Percentiles rank a stretch among this genome's conserved stretches.
These are phyloP conservation scores for Nymphaea thermarum DNA, from an alignment of 164 flowering plant species.

Conservation along the genomic window DNA sequence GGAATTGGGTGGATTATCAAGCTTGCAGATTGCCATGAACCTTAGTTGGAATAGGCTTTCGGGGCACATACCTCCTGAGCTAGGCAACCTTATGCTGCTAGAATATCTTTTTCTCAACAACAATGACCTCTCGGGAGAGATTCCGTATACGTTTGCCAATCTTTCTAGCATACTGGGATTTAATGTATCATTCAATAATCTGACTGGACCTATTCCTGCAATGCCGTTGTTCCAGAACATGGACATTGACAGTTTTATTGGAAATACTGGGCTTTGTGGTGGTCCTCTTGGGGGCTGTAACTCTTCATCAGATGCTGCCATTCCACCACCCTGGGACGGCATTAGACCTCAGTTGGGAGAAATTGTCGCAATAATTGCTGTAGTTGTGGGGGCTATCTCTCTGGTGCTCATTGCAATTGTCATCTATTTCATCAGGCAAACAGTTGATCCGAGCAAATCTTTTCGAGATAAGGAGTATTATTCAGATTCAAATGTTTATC, in stretches of 20 bases:
- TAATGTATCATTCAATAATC: slow-evolving; percentile 76
- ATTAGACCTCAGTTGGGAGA: slow-evolving; percentile 31
- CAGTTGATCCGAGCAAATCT: slow-evolving; percentile 30
- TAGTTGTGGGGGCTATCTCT: slow-evolving; percentile 64
- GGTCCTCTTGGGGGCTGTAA: slow-evolving; percentile 42
- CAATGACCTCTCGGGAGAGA: slow-evolving; percentile 71
- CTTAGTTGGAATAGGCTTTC: slow-evolving; percentile 72
- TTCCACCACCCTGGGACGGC: slow-evolving; percentile 13
- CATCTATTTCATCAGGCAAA: slow-evolving; percentile 46
- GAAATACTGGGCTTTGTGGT: slow-evolving; percentile 86
- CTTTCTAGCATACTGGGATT: slow-evolving; percentile 70
- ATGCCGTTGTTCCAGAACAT: slow-evolving; percentile 50
- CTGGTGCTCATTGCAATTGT: slow-evolving; percentile 57
- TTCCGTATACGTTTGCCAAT: slow-evolving; percentile 55
- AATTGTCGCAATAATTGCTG: slow-evolving; percentile 47
- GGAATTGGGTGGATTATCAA: slow-evolving; percentile 57
- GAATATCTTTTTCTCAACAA: slow-evolving; percentile 63
- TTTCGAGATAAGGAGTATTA: slow-evolving; percentile 33
- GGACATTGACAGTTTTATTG: slow-evolving; percentile 45
- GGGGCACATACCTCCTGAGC: slow-evolving; percentile 63
- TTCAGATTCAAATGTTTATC: slow-evolving; percentile 52
- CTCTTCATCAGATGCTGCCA: slow-evolving; percentile 21
- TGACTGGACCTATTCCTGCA: slow-evolving; percentile 65
- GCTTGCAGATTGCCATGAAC: slow-evolving; percentile 89
- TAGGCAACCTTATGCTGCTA: slow-evolving; percentile 65